Percentiles rank a stretch among this genome's conserved stretches.
These are phyloP conservation scores for Cicer arietinum DNA, from an alignment of 306 rosid species.

Conservation along the genomic window DNA sequence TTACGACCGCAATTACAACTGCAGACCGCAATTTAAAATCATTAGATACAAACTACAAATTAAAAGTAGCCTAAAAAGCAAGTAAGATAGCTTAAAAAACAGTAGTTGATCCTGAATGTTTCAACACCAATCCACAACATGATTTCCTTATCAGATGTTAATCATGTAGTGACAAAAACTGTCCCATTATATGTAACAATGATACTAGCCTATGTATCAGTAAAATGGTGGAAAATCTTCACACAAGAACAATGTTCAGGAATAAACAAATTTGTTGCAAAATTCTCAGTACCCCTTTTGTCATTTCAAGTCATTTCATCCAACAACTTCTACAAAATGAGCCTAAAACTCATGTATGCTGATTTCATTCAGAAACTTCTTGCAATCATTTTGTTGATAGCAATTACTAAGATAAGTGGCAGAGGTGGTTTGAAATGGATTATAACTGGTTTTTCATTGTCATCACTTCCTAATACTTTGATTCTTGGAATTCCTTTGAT, in stretches of 20 bases:
- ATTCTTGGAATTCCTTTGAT: conserved; percentile 82
- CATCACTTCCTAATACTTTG: conserved; percentile 91
- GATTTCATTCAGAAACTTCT: conserved; percentile 75
- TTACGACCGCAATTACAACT: no score
- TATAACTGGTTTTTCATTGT: conserved; percentile 78
- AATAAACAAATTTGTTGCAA: conserved; percentile 90
- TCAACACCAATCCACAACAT: conserved; percentile 47
- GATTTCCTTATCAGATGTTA: conserved; percentile 69
- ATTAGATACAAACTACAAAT: no score
- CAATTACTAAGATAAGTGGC: conserved; percentile 55
- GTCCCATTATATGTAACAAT: conserved; percentile 81
- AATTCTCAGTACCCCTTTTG: conserved; percentile 85
- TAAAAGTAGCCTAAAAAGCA: conserved; percentile 51
- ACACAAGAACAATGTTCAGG: conserved; percentile 96
- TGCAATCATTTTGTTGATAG: conserved; percentile 57
- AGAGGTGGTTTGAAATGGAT: conserved; percentile 68
- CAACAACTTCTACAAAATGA: conserved; percentile 79
- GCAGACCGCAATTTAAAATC: no score
- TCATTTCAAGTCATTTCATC: conserved; percentile 81
- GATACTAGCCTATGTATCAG: conserved; percentile 76
- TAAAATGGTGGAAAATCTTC: conserved; percentile 90
- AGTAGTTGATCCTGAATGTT: conserved; percentile 41
- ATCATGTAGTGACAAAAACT: conserved; percentile 74
- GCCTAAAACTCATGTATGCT: conserved; percentile 64
- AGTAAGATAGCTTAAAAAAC: conserved; percentile 41